Evolutionary conservation across 768 basidiomycete species (phyloP).

Genomic region (Suillus spraguei): DNA sequence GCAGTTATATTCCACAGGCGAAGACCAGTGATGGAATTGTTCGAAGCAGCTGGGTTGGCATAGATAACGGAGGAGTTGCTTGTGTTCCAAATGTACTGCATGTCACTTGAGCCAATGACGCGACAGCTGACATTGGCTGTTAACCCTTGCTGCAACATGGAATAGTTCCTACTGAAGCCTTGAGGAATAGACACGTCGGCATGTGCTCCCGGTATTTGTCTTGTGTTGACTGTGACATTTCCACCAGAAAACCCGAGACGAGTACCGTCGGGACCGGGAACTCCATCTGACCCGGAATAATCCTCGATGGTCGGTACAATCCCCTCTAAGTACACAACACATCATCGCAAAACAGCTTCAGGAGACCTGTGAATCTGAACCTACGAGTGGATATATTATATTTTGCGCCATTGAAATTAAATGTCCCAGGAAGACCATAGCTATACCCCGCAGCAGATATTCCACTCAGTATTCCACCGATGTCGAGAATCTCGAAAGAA

Average conservation of each 20-base stretch:
- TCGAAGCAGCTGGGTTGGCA: slow-evolving; percentile 2
- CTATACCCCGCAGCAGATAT: slow-evolving; percentile 17
- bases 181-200: not conserved
- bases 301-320: slow-evolving; percentile 2
- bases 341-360: not conserved
- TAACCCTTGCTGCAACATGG: slow-evolving; percentile 11
- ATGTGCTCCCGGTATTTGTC: not conserved
- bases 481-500: slow-evolving; percentile 15
- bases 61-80: not conserved
- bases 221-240: not conserved
- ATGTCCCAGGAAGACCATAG: slow-evolving; percentile 14
- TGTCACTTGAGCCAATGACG: not conserved
- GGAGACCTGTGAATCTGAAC: not conserved
- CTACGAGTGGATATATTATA: slow-evolving; percentile 18
- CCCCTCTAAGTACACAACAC: slow-evolving; percentile 3
- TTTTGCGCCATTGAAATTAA: slow-evolving; percentile 20
- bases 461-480: slow-evolving; percentile 19
- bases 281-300: slow-evolving; percentile 4
- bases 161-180: slow-evolving; percentile 9
- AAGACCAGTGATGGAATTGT: not conserved
- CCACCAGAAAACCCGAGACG: slow-evolving; percentile 10
- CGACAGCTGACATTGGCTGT: slow-evolving; percentile 10
- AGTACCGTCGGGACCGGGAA: not conserved
- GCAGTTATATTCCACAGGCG: slow-evolving; percentile 10
- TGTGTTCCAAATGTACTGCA: slow-evolving; percentile 5